Percentiles rank a stretch among this genome's conserved stretches.
Conservation (phyloP, 169 alveolate species). For the Plasmodium yoelii region DNA sequence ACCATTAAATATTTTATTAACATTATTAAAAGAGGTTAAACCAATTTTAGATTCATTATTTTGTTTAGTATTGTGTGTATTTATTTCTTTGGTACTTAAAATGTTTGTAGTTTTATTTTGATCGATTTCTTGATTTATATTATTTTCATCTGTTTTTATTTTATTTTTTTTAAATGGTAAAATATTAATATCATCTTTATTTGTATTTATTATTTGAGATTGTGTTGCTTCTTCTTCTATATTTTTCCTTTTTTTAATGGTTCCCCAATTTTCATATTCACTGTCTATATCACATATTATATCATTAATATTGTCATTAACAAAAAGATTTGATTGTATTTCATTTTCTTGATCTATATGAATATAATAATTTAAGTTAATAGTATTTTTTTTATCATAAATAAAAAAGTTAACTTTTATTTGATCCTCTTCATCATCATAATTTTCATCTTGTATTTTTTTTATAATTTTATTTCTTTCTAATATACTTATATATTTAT, state of each 20-base stretch:
- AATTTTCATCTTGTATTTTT: constrained; percentile 76
- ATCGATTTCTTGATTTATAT: neutral
- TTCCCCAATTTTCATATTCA: neutral
- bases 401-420: constrained; percentile 49
- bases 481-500: constrained; percentile 83
- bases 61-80: neutral
- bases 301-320: constrained; percentile 3
- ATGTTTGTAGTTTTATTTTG: no score
- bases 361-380: constrained; percentile 44
- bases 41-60: constrained; percentile 1
- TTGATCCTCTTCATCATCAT: constrained; percentile 56
- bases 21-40: constrained; percentile 14
- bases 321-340: constrained; percentile 25
- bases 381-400: constrained; percentile 26
- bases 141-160: neutral
- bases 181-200: no score
- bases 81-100: neutral
- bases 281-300: constrained; percentile 11
- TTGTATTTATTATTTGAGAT: neutral
- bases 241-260: neutral
- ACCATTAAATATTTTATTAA: constrained; percentile 10
- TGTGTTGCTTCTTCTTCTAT: neutral
- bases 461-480: constrained; percentile 83
- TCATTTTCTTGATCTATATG: constrained; percentile 31
- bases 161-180: no score